Evolutionary conservation across 768 basidiomycete genomes (phyloP).

Genomic region (Agrocybe praecox): DNA sequence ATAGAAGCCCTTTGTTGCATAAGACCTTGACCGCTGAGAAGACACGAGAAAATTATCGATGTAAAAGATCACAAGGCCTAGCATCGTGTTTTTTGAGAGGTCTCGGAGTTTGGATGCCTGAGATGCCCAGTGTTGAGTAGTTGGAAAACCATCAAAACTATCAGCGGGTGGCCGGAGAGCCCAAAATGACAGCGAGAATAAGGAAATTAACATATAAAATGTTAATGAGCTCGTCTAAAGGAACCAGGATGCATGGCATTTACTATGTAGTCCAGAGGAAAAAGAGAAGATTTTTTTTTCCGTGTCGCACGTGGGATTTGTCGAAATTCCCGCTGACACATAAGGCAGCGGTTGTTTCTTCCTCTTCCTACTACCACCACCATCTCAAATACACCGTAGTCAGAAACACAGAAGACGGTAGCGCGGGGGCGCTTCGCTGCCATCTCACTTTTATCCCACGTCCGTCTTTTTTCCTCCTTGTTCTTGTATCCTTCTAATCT

Average conservation of each 20-base stretch:
- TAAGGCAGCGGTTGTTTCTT: constrained; percentile 16
- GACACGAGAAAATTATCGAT: too few relatives aligned
- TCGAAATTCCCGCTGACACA: constrained; percentile 23
- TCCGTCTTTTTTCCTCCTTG: constrained; percentile 4
- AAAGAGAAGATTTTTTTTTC: constrained; percentile 1
- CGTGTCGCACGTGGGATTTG: constrained; percentile 14
- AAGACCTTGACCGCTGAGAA: background rate
- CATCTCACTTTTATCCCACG: constrained; percentile 20
- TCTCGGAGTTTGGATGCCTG: background rate
- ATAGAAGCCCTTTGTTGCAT: background rate
- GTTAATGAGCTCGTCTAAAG: background rate
- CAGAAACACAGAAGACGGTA: constrained; percentile 17
- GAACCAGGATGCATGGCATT: too few relatives aligned
- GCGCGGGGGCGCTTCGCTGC: constrained; percentile 27
- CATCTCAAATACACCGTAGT: constrained; percentile 12
- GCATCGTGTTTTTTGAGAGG: background rate
- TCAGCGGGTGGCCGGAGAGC: background rate
- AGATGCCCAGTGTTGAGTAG: background rate
- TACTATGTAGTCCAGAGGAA: too few relatives aligned
- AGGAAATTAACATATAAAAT: background rate
- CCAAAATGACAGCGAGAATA: background rate
- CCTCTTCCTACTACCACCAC: constrained; percentile 28
- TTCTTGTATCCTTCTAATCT: constrained; percentile 1
- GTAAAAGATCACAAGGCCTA: background rate
- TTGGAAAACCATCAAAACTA: background rate